Evolutionary conservation across 2,329 filamentous ascomycete genomes (phyloP).

Genomic region (Aspergillus ustus): DNA sequence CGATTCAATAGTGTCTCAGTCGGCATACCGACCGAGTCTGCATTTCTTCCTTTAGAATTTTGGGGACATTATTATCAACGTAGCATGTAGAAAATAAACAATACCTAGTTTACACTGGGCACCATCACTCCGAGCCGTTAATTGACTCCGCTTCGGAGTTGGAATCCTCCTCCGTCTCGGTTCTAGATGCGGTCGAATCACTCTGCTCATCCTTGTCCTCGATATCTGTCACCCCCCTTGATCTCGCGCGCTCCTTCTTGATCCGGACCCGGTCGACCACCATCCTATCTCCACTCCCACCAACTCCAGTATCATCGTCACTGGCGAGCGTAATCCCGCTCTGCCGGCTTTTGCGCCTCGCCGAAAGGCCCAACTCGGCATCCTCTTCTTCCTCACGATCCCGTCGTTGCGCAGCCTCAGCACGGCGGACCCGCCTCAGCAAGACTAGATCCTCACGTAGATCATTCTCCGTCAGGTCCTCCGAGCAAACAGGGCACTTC

Average conservation of each 20-base stretch:
- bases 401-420: constrained; percentile 31
- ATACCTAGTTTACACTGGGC: background rate
- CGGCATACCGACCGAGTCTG: background rate
- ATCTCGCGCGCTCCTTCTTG: constrained; percentile 24
- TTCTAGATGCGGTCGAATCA: background rate
- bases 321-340: constrained; percentile 39
- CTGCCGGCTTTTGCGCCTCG: constrained; percentile 20
- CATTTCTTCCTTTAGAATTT: background rate
- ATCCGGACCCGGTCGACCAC: constrained; percentile 19
- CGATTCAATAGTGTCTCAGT: background rate
- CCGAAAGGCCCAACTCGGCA: constrained; percentile 20
- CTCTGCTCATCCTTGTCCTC: background rate
- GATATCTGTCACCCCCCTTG: constrained; percentile 10
- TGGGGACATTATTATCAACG: background rate
- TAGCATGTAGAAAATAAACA: background rate
- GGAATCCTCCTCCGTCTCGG: background rate
- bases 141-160: background rate
- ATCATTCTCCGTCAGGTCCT: constrained; percentile 41
- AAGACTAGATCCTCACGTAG: constrained; percentile 47
- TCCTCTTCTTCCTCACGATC: constrained; percentile 39
- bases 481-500: constrained; percentile 50
- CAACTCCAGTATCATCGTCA: constrained; percentile 21
- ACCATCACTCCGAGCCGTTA: background rate
- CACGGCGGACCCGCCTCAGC: constrained; percentile 43
- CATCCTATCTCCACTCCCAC: background rate